These are phyloP conservation scores for Suhomyces coccinellae DNA, from an alignment of 1,139 yeast genomes.

Conservation along the genomic window DNA sequence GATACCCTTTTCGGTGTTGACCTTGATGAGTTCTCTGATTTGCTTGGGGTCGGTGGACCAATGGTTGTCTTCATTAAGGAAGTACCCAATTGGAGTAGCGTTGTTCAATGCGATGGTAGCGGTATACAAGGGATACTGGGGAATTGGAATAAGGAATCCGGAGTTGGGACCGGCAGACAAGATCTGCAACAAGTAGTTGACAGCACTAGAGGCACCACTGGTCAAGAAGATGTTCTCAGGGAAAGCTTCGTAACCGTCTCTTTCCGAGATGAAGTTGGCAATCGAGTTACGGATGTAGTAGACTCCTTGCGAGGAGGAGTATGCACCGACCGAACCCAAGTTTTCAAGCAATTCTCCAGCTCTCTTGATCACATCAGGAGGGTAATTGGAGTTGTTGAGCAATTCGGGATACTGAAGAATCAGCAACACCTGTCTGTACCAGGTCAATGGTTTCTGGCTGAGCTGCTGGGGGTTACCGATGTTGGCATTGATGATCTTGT, in stretches of 20 bases:
- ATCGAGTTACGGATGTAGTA: slow-evolving; percentile 68
- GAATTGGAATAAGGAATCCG: slow-evolving; percentile 93
- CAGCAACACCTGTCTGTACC: slow-evolving; percentile 87
- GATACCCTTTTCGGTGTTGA: slow-evolving; percentile 55
- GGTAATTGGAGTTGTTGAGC: slow-evolving; percentile 47
- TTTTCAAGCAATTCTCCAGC: slow-evolving; percentile 60
- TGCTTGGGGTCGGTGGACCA: slow-evolving; percentile 83
- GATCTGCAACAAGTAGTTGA: slow-evolving; percentile 68
- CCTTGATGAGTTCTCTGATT: slow-evolving; percentile 56
- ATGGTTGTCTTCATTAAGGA: slow-evolving; percentile 69
- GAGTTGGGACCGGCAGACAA: slow-evolving; percentile 64
- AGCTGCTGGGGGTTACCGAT: slow-evolving; percentile 98
- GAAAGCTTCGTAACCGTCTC: slow-evolving; percentile 64
- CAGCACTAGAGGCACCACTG: slow-evolving; percentile 94
- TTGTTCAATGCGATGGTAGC: slow-evolving; percentile 84
- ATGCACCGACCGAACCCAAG: slow-evolving; percentile 88
- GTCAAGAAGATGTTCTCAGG: slow-evolving; percentile 80
- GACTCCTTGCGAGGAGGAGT: slow-evolving; percentile 90
- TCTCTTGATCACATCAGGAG: slow-evolving; percentile 70
- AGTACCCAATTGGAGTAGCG: slow-evolving; percentile 85
- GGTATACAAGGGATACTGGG: slow-evolving; percentile 95
- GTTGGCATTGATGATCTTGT: slow-evolving; percentile 79
- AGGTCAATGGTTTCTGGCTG: slow-evolving; percentile 91
- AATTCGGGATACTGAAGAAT: slow-evolving; percentile 82
- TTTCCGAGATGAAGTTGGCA: slow-evolving; percentile 70